A percentile compares a stretch with the other conserved stretches of the same genome.
Conservation (phyloP, 1,284 basidiomycete genomes). For the Retiboletus flavoniger region DNA sequence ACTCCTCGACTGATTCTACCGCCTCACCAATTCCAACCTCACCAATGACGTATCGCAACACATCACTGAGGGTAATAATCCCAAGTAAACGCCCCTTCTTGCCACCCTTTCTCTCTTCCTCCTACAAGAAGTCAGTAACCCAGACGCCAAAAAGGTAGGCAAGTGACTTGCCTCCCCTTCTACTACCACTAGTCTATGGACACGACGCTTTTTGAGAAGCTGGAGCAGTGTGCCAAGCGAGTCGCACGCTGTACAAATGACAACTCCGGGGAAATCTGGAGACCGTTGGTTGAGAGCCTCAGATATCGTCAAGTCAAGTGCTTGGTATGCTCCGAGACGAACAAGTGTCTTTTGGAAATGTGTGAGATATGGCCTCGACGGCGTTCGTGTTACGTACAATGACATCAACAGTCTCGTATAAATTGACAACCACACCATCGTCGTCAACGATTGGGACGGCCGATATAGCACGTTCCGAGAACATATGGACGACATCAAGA, state of each 20-base stretch:
- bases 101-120: slow-evolving; percentile 72
- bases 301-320: slow-evolving; percentile 92
- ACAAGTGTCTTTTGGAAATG: slow-evolving; percentile 75
- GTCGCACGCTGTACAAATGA: slow-evolving; percentile 92
- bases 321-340: slow-evolving; percentile 91
- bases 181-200: slow-evolving; percentile 92
- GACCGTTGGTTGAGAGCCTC: slow-evolving; percentile 91
- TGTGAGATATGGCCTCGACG: slow-evolving; percentile 5
- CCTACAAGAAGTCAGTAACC: slow-evolving; percentile 42
- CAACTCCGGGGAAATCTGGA: slow-evolving; percentile 93
- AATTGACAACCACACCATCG: slow-evolving; percentile 90
- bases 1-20: slow-evolving; percentile 32
- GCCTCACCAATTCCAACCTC: slow-evolving; percentile 50
- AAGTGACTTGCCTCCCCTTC: slow-evolving; percentile 67
- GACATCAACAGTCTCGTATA: slow-evolving; percentile 99
- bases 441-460: slow-evolving; percentile 96
- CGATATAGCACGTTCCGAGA: slow-evolving; percentile 92
- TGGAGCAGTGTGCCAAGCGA: slow-evolving; percentile 92
- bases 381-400: slow-evolving; percentile 64
- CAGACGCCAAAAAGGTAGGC: background rate
- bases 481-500: slow-evolving; percentile 98
- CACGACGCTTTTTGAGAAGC: slow-evolving; percentile 88
- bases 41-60: slow-evolving; percentile 84
- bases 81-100: slow-evolving; percentile 85
- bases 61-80: slow-evolving; percentile 89